Evolutionary conservation across 2,329 filamentous ascomycete genomes (phyloP), one percentile per base, ranked within the genome.

Genomic region (Lachnellula willkommii): DNA sequence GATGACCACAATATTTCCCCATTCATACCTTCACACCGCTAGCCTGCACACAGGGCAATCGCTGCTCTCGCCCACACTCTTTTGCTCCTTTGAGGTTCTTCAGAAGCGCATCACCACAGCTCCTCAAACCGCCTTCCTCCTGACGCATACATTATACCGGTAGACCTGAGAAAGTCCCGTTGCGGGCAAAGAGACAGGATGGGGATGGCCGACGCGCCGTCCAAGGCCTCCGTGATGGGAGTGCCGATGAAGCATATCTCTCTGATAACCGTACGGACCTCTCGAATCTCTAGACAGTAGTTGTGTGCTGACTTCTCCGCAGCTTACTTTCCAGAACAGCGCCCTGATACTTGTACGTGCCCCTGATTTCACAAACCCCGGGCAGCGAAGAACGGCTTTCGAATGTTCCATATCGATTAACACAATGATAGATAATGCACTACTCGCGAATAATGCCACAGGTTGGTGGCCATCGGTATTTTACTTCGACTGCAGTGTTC

Each of bases 361-460:
- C 54, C 53, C 32, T 46, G 51, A 53, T 47, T 51, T 49, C 47
- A 55, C 52, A 51, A 47, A 14, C 42, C 20, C 11, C 17, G 45
- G 54, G 22, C 28, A 50, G 26, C 17, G 47, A 48, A 52, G 26
- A 37, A 54, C 26, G 36, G 12, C 37, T 35, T 7, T 37, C 40
- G 46, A 22, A 17, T 24, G 42, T 20, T 53, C 45, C 51, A 17
- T 20, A 17, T 37, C 12, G 43, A 58, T 62, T 69, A 49, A 66
- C 56, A 26, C 40, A 14, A 35, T 49, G 24, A 28, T 68, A 93
- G 89, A 81, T 96, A 54, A 88, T 96, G 80, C 93, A 96, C 75
- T 96, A 97, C 73, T 96, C 92, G 32, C 84, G 92, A 62, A 85
- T 95, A 58, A 96, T 96, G 92, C 88, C 91, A n/a, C 80, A 85